Evolutionary conservation across 1,284 basidiomycete genomes (phyloP).

Genomic region (Tilletia horrida): DNA sequence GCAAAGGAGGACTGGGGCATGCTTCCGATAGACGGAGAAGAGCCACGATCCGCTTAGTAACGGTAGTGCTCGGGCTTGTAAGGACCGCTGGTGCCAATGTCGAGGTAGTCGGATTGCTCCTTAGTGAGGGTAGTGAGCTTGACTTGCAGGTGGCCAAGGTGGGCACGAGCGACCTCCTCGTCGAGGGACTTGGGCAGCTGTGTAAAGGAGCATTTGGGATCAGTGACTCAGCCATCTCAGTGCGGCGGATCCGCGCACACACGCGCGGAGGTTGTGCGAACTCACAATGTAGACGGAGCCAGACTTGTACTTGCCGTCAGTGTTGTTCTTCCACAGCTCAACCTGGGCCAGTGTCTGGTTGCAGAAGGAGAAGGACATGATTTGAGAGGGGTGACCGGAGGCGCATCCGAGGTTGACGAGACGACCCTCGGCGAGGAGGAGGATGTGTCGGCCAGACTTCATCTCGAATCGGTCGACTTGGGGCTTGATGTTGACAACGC

Average conservation of each 20-base stretch:
- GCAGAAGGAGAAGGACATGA: constrained; percentile 99
- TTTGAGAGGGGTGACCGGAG: constrained; percentile 64
- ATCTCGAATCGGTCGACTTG: constrained; percentile 98
- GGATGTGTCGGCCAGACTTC: constrained; percentile 68
- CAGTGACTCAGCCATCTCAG: not conserved
- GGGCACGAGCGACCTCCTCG: constrained; percentile 96
- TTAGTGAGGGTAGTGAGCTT: constrained; percentile 80
- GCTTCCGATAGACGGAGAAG: not conserved
- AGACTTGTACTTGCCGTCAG: constrained; percentile 73
- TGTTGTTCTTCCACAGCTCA: constrained; percentile 88
- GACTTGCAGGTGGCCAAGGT: constrained; percentile 85
- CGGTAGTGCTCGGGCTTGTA: constrained; percentile 65
- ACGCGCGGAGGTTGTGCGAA: not conserved
- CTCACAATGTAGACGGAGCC: constrained; percentile 43
- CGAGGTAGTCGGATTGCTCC: constrained; percentile 85
- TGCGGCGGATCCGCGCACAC: constrained; percentile 16
- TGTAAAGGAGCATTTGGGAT: constrained; percentile 57
- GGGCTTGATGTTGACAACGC: constrained; percentile 89
- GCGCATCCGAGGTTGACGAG: constrained; percentile 94
- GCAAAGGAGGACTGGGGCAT: not conserved
- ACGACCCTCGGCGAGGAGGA: constrained; percentile 96
- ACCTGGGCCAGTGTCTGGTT: constrained; percentile 99
- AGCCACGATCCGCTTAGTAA: constrained; percentile 40
- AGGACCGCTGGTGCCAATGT: constrained; percentile 81
- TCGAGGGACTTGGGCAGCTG: constrained; percentile 90